Evolutionary conservation across 164 flowering plant genomes (phyloP), one percentile per base, ranked within the genome.

Genomic region (Stephania cephalantha): DNA sequence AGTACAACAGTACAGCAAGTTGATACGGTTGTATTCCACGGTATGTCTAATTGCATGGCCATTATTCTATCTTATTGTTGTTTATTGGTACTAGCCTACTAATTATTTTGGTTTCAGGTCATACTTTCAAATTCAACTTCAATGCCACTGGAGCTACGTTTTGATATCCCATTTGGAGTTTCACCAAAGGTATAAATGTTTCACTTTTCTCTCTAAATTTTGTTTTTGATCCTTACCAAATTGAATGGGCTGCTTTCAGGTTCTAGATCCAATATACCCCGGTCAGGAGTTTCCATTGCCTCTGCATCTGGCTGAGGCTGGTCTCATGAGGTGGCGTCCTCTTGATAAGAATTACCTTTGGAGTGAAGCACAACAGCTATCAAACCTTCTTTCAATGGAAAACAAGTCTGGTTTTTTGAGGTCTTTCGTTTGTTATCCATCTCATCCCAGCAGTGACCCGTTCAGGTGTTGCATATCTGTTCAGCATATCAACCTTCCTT

Each of bases 91-190:
- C n/a, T 81, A 50, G 42, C 42, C 20, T 13, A 45, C 75, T 76
- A 11, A 71, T 61, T 29, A 55, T 72, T 78, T 11, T 76, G 52
- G 35, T 42, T 83, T 73, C 88, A 95, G 99, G 99, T 95, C 35
- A 80, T 91, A 75, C 82, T 95, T 70, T 71, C 76, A 6, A 95
- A 95, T 86, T 85, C 88, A 70, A 92, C 97, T 69, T 87, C 97
- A 25, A 68, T 82, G 76, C 90, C 97, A 12, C 77, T 95, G 79
- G 97, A 95, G 85, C 85, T 95, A 67, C 88, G 98, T 18, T 93
- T 95, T 83, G 99, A 95, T 78, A 95, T 92, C 83, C 99, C 99
- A 65, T 91, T 95, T 82, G 95, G 99, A 31, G 82, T 95, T 31
- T 85, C 96, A 31, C 96, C 98, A 45, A 95, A 89, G 99, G 99